Conservation (phyloP, 495 filamentous ascomycete genomes). For the Penicillium dipodomyicola region DNA sequence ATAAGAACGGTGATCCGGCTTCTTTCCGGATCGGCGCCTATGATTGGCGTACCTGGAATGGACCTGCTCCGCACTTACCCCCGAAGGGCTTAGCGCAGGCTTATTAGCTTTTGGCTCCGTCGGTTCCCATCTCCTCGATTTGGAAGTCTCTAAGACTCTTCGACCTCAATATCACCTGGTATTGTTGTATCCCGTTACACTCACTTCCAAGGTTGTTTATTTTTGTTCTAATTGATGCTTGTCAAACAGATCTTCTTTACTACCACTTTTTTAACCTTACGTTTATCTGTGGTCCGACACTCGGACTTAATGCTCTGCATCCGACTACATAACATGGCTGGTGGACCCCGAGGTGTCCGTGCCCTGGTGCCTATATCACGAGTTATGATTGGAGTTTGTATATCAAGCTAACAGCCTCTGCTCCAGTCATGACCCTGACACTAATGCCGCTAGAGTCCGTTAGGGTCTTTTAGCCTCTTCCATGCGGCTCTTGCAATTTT, state of each 20-base stretch:
- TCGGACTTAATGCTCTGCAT: background rate
- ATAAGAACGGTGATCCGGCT: constrained; percentile 7
- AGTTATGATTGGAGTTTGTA: background rate
- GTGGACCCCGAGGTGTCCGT: constrained; percentile 9
- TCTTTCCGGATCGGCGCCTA: background rate
- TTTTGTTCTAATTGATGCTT: background rate
- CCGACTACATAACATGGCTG: background rate
- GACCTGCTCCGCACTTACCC: background rate
- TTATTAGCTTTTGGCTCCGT: background rate
- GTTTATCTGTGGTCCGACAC: background rate
- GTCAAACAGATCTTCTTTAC: background rate
- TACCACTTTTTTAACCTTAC: background rate
- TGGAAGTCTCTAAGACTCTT: background rate
- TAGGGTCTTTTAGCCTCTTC: constrained; percentile 15
- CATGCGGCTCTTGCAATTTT: constrained; percentile 24
- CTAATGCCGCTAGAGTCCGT: constrained; percentile 5
- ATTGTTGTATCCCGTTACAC: background rate
- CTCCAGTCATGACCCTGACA: constrained; percentile 10
- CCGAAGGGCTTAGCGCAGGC: background rate
- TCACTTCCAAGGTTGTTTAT: too few relatives aligned
- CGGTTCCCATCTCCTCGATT: background rate
- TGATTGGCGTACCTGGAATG: constrained; percentile 5
- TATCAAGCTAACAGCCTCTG: background rate
- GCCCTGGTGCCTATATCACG: background rate
- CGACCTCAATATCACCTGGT: background rate